Conservation (phyloP, 2,329 filamentous ascomycete species). For the Neonectria punicea region DNA sequence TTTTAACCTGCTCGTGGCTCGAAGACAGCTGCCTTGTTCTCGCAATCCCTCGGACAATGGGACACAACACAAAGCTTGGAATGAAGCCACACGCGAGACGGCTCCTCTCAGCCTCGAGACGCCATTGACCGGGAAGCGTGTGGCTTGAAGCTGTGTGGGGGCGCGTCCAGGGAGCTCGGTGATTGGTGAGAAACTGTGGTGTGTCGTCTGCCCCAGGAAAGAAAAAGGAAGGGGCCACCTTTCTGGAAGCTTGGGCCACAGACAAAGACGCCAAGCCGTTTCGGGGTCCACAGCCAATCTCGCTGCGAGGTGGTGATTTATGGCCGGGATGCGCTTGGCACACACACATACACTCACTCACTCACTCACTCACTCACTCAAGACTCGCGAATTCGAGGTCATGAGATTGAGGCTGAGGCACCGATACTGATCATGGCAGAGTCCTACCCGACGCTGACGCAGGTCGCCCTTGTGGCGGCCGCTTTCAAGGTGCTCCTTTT, state of each 20-base stretch:
- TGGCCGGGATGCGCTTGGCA: slow-evolving; percentile 8
- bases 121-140: slow-evolving; percentile 3
- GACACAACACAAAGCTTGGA: background rate
- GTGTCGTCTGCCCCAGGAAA: slow-evolving; percentile 5
- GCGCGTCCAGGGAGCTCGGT: background rate
- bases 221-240: slow-evolving; percentile 1
- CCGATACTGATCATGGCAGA: slow-evolving; percentile 72
- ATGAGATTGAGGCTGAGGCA: slow-evolving; percentile 36
- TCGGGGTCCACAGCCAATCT: slow-evolving; percentile 1
- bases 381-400: slow-evolving; percentile 27
- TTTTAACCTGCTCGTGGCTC: background rate
- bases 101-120: slow-evolving; percentile 14
- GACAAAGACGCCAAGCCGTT: background rate
- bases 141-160: slow-evolving; percentile 3
- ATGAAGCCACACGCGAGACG: slow-evolving; percentile 11
- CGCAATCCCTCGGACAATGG: background rate
- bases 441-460: slow-evolving; percentile 84
- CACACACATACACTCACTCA: slow-evolving; percentile 1
- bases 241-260: slow-evolving; percentile 22
- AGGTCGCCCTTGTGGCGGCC: slow-evolving; percentile 86
- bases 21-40: background rate
- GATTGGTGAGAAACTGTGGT: slow-evolving; percentile 9
- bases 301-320: slow-evolving; percentile 12
- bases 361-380: background rate
- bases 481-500: slow-evolving; percentile 93